Conservation (phyloP, 192 early-diverging fungal genomes). For the Backusella morwellensis region DNA sequence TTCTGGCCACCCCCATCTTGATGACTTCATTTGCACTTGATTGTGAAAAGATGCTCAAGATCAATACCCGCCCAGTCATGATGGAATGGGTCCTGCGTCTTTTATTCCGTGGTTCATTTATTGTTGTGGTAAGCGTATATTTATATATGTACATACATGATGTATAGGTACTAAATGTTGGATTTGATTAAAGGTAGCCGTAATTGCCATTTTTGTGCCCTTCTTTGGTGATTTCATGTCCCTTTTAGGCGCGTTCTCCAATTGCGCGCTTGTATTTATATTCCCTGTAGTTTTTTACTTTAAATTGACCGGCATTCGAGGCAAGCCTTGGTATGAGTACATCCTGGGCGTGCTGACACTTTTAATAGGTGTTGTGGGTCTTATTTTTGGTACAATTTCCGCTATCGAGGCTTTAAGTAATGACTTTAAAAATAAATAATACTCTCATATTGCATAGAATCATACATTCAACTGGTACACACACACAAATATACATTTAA, state of each 20-base stretch:
- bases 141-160: background rate
- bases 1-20: conserved; percentile 75
- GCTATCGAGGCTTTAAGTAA: conserved; percentile 16
- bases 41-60: conserved; percentile 55
- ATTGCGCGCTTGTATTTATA: conserved; percentile 66
- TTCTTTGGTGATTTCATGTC: conserved; percentile 78
- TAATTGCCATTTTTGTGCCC: conserved; percentile 63
- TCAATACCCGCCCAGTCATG: conserved; percentile 35
- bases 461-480: background rate
- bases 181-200: background rate
- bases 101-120: conserved; percentile 51
- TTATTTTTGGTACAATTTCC: conserved; percentile 32
- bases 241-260: conserved; percentile 70
- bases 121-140: conserved; percentile 43
- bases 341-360: conserved; percentile 11
- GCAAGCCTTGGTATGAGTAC: conserved; percentile 19
- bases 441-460: background rate
- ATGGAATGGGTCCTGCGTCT: conserved; percentile 51
- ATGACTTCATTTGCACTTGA: conserved; percentile 68
- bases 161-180: too few species aligned
- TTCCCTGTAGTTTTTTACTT: conserved; percentile 73
- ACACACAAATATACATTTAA: background rate
- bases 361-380: conserved; percentile 26
- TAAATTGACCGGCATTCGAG: conserved; percentile 59
- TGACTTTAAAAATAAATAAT: conserved; percentile 12